Base-by-base conservation (phyloP, 176 grass and related monocot genomes). In the Lolium rigidum region DNA sequence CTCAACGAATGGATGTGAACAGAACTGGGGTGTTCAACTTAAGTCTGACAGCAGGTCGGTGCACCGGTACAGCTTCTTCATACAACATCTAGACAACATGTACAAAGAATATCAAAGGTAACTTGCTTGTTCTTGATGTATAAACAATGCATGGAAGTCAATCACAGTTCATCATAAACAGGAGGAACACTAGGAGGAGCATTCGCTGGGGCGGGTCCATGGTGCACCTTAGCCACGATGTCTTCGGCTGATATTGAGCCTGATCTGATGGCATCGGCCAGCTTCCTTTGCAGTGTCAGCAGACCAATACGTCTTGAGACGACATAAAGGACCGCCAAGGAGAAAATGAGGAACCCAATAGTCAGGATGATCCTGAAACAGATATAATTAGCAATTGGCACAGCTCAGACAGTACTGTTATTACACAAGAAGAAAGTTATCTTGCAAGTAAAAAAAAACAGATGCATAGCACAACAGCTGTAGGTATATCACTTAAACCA, bases 221-320 rank as follows among this genome's bases (percentile, higher is more conserved):
- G 67, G 21, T 86, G 74, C 11, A 70, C 82, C 83, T 87, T 85
- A 44, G 39, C 63, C 26, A 85, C 66, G 6, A 91, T n/a, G 66
- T 91, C 90, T 78, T 87, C 90, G 1, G 88, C 78, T 69, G 86
- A 81, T 67, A 90, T 72, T 17, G 91, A 90, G 79, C 93, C 93
- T 41, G 91, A 90, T 81, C 92, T 94, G 81, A 98, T 94, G 74
- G 90, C 93, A 86, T 91, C 88, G 1, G 82, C 64, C 56, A 98
- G 46, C 56, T 95, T 98, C 83, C 97, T 92, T 83, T 98, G 94
- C 39, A 98, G 72, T 14, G 87, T 89, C 87, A 96, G 77, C 35
- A 96, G 83, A 5, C 89, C 89, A 55, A 93, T 84, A 51, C 92
- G 87, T 69, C 88, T 95, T 2, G 94, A 98, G 7, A 94, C 85